Percentiles rank a stretch among this genome's conserved stretches.
Conservation (phyloP, 116 monocot genomes). For the Trichopus zeylanicus region DNA sequence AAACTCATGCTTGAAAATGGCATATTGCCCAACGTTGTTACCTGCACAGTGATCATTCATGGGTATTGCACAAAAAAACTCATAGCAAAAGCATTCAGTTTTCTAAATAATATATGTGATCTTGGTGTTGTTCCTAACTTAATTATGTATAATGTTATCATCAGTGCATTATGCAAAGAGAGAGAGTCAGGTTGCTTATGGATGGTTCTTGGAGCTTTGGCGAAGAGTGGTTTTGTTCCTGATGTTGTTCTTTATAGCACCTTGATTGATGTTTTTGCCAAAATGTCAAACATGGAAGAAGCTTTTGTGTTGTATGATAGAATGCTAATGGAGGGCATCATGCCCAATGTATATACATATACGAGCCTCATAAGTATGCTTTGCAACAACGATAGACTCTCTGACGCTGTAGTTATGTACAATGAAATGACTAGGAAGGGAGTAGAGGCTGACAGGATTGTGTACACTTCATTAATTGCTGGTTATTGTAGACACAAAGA, state of each 20-base stretch:
- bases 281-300: constrained; percentile 15
- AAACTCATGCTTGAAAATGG: constrained; percentile 22
- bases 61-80: constrained; percentile 16
- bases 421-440: constrained; percentile 12
- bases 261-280: constrained; percentile 22
- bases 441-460: constrained; percentile 14
- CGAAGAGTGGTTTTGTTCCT: constrained; percentile 25
- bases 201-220: constrained; percentile 18
- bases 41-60: constrained; percentile 39
- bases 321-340: constrained; percentile 17
- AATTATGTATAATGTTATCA: constrained; percentile 31
- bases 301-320: constrained; percentile 18
- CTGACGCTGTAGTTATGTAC: constrained; percentile 11
- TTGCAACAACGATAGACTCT: constrained; percentile 6
- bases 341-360: constrained; percentile 28
- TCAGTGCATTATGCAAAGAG: constrained; percentile 26
- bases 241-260: constrained; percentile 33
- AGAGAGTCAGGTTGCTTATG: constrained; percentile 5
- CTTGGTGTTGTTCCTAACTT: constrained; percentile 29
- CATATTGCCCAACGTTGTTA: constrained; percentile 37
- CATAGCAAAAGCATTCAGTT: constrained; percentile 21
- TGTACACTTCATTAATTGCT: constrained; percentile 34
- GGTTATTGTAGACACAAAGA: constrained; percentile 25
- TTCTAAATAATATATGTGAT: constrained; percentile 22
- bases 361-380: constrained; percentile 23